Evolutionary conservation across 495 filamentous ascomycete species (phyloP).

Genomic region (Rostrohypoxylon terebratum): DNA sequence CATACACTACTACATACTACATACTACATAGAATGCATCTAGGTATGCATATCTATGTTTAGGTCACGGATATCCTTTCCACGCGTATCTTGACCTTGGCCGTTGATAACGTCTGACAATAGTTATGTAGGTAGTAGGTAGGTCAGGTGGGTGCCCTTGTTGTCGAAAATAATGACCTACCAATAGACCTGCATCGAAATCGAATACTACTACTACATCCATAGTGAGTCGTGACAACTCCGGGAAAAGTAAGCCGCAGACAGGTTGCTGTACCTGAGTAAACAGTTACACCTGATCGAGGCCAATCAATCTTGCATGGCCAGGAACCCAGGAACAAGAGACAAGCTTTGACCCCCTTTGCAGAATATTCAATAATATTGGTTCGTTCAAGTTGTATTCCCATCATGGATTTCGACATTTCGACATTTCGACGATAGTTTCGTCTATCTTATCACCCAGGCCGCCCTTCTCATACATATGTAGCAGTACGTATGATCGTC

Average conservation of each 20-base stretch:
- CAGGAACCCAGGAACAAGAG: conserved; percentile 17
- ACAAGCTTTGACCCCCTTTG: conserved; percentile 8
- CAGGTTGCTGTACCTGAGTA: conserved; percentile 2
- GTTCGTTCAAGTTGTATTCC: conserved; percentile 23
- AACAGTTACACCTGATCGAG: conserved; percentile 39
- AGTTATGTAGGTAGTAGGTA: conserved; percentile 2
- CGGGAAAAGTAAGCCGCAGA: conserved; percentile 35
- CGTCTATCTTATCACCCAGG: background rate
- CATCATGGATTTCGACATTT: conserved; percentile 4
- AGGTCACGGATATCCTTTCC: background rate
- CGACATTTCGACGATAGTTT: background rate
- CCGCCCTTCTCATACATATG: background rate
- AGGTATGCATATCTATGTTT: background rate
- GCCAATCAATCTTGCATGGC: conserved; percentile 45
- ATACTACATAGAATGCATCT: too few species aligned
- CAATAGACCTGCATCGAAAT: conserved; percentile 36
- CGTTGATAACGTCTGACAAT: conserved; percentile 6
- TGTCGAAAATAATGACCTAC: conserved; percentile 33
- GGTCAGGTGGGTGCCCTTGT: too few species aligned
- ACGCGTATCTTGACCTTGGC: conserved; percentile 23
- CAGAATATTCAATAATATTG: conserved; percentile 33
- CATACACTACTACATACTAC: too few species aligned
- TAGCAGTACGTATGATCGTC: conserved; percentile 23
- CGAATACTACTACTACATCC: conserved; percentile 26
- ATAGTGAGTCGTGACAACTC: conserved; percentile 19